Evolutionary conservation across 106 monocot species (phyloP).

Genomic region (Agapanthus africanus): DNA sequence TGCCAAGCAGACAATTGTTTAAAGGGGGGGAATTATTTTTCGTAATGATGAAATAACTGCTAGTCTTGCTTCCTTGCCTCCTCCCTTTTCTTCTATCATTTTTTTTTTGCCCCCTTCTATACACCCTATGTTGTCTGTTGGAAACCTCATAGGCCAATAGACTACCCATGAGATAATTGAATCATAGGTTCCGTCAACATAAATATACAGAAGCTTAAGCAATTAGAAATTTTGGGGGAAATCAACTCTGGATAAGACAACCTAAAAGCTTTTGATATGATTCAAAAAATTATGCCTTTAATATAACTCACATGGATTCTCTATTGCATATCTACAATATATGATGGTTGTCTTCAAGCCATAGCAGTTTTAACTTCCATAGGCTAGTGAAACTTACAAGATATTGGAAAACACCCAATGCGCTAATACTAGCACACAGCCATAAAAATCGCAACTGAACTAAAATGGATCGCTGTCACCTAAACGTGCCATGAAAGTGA

Average conservation of each 20-base stretch:
- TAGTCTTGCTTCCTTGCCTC: too few relatives aligned
- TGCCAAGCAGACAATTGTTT: conserved; percentile 12
- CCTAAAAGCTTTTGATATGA: too few relatives aligned
- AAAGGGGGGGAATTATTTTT: too few relatives aligned
- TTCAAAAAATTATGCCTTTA: neutral
- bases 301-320: neutral
- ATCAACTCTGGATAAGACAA: too few relatives aligned
- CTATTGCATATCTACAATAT: neutral
- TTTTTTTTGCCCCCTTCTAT: neutral
- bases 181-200: neutral
- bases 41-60: neutral
- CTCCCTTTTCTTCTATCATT: neutral
- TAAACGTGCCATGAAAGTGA: too few relatives aligned
- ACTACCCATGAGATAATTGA: neutral
- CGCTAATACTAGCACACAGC: too few relatives aligned
- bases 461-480: too few relatives aligned
- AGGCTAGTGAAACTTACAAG: too few relatives aligned
- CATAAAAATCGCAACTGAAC: too few relatives aligned
- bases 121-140: neutral
- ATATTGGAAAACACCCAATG: too few relatives aligned
- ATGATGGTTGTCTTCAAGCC: neutral
- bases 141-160: neutral
- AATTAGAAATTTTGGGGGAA: neutral
- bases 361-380: neutral
- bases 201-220: neutral